phyloP scores from a whole-genome alignment of 352 stramenopile genomes.

The Aphanomyces astaci region DNA sequence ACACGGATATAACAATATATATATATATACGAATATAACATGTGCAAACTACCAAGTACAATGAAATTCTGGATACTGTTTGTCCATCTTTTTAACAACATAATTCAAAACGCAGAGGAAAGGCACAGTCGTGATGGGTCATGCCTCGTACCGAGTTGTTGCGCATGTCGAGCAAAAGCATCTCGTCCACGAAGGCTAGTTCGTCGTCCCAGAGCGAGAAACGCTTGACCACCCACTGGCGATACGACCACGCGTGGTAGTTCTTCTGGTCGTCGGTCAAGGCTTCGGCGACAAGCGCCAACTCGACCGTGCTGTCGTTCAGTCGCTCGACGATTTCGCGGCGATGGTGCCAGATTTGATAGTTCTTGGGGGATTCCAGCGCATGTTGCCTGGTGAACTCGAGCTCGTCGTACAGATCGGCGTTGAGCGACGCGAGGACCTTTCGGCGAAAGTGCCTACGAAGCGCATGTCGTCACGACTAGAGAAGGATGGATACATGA shows the following conservation, averaged over 20 bases:
- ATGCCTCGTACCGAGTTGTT: constrained; percentile 90
- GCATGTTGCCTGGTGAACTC: constrained; percentile 79
- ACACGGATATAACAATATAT: background rate
- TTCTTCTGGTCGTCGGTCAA: constrained; percentile 96
- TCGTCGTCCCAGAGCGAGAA: constrained; percentile 89
- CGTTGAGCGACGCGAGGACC: constrained; percentile 76
- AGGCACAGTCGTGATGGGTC: background rate
- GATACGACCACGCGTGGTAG: constrained; percentile 97
- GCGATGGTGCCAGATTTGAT: constrained; percentile 99
- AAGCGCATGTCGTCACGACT: no score
- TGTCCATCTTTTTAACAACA: no score
- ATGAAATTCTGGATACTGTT: no score
- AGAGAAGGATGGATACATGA: no score
- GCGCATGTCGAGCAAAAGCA: constrained; percentile 88
- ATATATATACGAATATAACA: no score
- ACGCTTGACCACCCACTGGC: constrained; percentile 90
- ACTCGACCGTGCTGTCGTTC: constrained; percentile 77
- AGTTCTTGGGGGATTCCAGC: constrained; percentile 97
- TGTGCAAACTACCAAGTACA: no score
- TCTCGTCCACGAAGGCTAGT: constrained; percentile 81
- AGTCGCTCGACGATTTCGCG: constrained; percentile 86
- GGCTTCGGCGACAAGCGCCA: constrained; percentile 88
- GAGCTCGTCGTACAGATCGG: constrained; percentile 58
- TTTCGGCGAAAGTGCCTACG: constrained; percentile 79
- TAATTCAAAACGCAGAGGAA: background rate